phyloP scores from a whole-genome alignment of 192 early-diverging fungal genomes.

The Backusella luteola region DNA sequence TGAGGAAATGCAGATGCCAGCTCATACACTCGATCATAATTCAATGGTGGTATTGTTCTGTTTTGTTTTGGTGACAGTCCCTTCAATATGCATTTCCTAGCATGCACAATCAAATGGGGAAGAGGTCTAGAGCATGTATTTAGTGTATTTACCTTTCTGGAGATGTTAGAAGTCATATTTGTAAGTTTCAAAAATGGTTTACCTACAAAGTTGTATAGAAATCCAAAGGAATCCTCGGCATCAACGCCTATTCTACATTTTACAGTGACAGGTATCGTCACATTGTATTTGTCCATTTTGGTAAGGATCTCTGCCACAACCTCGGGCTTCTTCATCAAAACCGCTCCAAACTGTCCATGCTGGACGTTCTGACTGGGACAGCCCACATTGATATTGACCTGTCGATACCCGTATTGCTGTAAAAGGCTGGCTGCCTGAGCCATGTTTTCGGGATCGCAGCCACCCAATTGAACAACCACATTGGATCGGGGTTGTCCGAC shows the following conservation, averaged over 20 bases:
- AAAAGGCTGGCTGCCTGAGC: conserved; percentile 51
- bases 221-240: conserved; percentile 60
- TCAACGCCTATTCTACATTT: conserved; percentile 82
- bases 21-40: conserved; percentile 57
- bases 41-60: conserved; percentile 60
- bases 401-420: conserved; percentile 52
- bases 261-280: conserved; percentile 57
- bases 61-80: conserved; percentile 69
- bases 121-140: conserved; percentile 20
- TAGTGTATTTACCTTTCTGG: conserved; percentile 27
- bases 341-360: conserved; percentile 60
- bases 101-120: conserved; percentile 64
- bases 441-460: conserved; percentile 46
- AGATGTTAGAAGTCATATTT: no score
- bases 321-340: conserved; percentile 67
- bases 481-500: conserved; percentile 44
- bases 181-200: no score
- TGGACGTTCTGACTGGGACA: conserved; percentile 69
- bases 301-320: conserved; percentile 54
- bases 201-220: conserved; percentile 51
- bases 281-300: conserved; percentile 49
- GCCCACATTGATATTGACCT: conserved; percentile 71
- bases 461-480: conserved; percentile 60
- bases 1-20: conserved; percentile 54
- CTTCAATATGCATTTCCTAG: conserved; percentile 65